These are phyloP conservation scores for Sodiomyces alkalinus DNA, from an alignment of 2,329 filamentous ascomycete species.

Conservation along the genomic window DNA sequence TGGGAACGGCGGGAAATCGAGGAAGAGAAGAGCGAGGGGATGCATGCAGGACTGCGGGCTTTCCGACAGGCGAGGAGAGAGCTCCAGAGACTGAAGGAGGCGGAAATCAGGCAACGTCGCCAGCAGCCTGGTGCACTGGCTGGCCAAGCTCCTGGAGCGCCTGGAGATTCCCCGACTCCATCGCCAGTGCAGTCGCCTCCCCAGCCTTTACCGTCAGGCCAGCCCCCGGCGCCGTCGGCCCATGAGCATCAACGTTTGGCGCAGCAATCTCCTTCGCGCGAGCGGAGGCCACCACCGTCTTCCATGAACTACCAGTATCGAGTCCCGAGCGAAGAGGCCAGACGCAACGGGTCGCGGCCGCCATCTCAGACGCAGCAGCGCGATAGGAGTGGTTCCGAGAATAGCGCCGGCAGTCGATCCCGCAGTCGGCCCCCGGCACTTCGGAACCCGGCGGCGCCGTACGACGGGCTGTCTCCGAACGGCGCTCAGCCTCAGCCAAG, in stretches of 20 bases:
- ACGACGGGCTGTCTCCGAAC: slow-evolving; percentile 6
- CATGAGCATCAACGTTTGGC: slow-evolving; percentile 12
- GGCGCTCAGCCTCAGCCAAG: slow-evolving; percentile 12
- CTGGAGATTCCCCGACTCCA: too few species aligned
- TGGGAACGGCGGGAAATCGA: slow-evolving; percentile 11
- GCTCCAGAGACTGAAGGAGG: slow-evolving; percentile 38
- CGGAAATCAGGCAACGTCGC: slow-evolving; percentile 30
- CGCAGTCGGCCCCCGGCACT: slow-evolving; percentile 20
- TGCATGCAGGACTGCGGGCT: slow-evolving; percentile 36
- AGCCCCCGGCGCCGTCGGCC: slow-evolving; percentile 7
- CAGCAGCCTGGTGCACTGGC: slow-evolving; percentile 10
- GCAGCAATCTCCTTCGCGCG: slow-evolving; percentile 24
- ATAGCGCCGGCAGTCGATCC: slow-evolving; percentile 28
- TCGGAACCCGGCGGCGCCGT: slow-evolving; percentile 12
- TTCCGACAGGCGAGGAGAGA: slow-evolving; percentile 44
- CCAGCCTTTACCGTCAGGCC: neutral
- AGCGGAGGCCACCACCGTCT: slow-evolving; percentile 27
- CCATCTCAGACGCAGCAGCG: slow-evolving; percentile 27
- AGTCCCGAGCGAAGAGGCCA: slow-evolving; percentile 26
- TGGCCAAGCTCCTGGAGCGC: too few species aligned
- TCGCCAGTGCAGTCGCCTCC: too few species aligned
- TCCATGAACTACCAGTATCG: slow-evolving; percentile 29
- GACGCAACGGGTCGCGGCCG: slow-evolving; percentile 12
- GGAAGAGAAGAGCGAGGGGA: slow-evolving; percentile 15
- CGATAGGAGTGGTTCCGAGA: slow-evolving; percentile 39